A percentile compares a stretch with the other conserved stretches of the same genome.
phyloP scores from a whole-genome alignment of 2,329 filamentous ascomycete genomes.

The Fusarium decemcellulare region DNA sequence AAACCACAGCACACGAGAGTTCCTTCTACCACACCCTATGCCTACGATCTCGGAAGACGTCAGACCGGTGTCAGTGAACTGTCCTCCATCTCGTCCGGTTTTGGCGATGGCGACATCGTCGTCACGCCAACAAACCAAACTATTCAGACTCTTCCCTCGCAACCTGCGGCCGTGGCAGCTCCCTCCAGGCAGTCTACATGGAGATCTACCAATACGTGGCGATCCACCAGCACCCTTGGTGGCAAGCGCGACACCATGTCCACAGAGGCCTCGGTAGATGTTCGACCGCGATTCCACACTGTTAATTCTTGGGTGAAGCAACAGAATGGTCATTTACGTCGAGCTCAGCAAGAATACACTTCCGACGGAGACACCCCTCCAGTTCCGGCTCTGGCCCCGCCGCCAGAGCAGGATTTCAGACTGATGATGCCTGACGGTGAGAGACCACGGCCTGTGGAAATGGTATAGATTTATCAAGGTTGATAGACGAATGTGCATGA shows the following conservation, averaged over 20 bases:
- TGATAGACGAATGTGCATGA: constrained; percentile 10
- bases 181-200: constrained; percentile 32
- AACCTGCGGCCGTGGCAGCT: constrained; percentile 13
- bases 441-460: constrained; percentile 59
- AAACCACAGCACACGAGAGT: constrained; percentile 30
- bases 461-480: constrained; percentile 19
- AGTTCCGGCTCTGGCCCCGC: constrained; percentile 56
- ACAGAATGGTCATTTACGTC: constrained; percentile 69
- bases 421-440: constrained; percentile 68
- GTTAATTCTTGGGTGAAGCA: constrained; percentile 77
- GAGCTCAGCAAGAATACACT: constrained; percentile 55
- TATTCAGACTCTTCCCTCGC: constrained; percentile 31
- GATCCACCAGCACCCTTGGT: constrained; percentile 22
- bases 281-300: constrained; percentile 68
- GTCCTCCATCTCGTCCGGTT: constrained; percentile 75
- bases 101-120: constrained; percentile 73
- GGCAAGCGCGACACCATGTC: constrained; percentile 65
- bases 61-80: constrained; percentile 63
- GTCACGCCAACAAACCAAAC: constrained; percentile 52
- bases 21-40: constrained; percentile 35
- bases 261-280: constrained; percentile 67
- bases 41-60: constrained; percentile 32
- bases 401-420: constrained; percentile 62
- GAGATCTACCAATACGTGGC: constrained; percentile 33
- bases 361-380: constrained; percentile 53